Base-by-base conservation (phyloP, 192 early-diverging fungal genomes). In the Entomortierella parvispora region DNA sequence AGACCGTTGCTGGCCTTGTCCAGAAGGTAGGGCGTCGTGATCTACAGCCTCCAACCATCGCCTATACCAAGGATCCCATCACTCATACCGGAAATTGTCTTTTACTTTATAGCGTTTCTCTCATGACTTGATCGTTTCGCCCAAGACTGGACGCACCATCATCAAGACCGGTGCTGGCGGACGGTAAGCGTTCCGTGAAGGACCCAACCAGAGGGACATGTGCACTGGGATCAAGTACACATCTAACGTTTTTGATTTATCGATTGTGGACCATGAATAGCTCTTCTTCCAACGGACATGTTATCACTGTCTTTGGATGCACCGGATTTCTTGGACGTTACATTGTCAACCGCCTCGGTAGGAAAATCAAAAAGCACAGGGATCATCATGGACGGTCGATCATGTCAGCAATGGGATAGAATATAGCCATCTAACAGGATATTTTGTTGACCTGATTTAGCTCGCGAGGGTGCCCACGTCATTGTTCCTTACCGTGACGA, bases 281-380 rank as follows among this genome's bases (percentile, higher is more conserved):
- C 50, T 92, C 92, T 58, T 90, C 93, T 42, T 87, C 88, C 62
- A 91, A 86, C 66, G 97, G 97, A 25, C 93, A 96, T 71, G 89
- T 88, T 23, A 93, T 93, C 29, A 99, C 97, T 15, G 96, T 97
- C 22, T 96, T 97, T 81, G 97, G 97, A 17, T 93, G 90, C 82
- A 97, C 94, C 52, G 97, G 97, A 29, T 97, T 99, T 82, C 84
- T 97, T 15, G 97, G 96, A 49, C 92, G 96, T 53, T 97, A 97
- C 72, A 75, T 99, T 43, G 93, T 98, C 42, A 92, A 92, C 71
- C 94, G 93, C 69, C 88, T 99, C 43, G 95, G 94, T 89, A 87
- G 33, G 79, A 47, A 10, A 8, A 51, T 45, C 50, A 52, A 29
- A 17, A 9, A n/a, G 9, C 32, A 31, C 32, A 4, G 26, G 32